Evolutionary conservation across 208 protist genomes (phyloP), one percentile per base, ranked within the genome.

Genomic region (Leptomonas pyrrhocoris): DNA sequence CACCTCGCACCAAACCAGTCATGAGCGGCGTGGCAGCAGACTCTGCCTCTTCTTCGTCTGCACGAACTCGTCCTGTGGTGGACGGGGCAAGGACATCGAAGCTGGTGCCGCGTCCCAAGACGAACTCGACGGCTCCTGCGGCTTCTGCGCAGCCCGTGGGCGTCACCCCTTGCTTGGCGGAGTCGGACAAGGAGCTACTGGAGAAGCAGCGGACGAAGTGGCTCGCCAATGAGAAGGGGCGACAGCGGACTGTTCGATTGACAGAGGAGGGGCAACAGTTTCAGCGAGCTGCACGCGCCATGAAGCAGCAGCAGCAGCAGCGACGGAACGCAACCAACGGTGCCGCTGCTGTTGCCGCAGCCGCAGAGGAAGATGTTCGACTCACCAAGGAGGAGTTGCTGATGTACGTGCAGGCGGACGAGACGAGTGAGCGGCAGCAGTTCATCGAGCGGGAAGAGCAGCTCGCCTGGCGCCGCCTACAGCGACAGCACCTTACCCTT

Each of bases 381-480:
- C 46, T 72, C n/a, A 50, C 23, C 2, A 16, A 12, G 40, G 66
- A 61, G 38, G 67, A 77, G 38, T 51, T 56, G 43, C 46, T 77
- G 16, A 19, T 25, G 40, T 70, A 78, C 50, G 25, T 87, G 5
- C 18, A 69, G 49, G 49, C 75, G 16, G 79, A 85, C 48, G 88
- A 93, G 56, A 50, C 40, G 21, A 81, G 69, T 21, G 88, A 88
- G 60, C 71, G 85, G 18, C 72, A 85, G 66, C 88, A 93, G 74
- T 62, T 90, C 21, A 81, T 93, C 49, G 78, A 82, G 48, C 62
- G 73, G 18, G 83, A 89, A 57, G 85, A 94, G 70, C 23, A 73
- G 57, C 69, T 89, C 8, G 83, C 78, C 31, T 69, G 88, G 23
- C 65, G 80, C 43, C 73, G 79, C n/a, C 21, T 92, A 28, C 76